Evolutionary conservation across 2,329 filamentous ascomycete species (phyloP), one percentile per base, ranked within the genome.

Genomic region (Pyricularia sp.): DNA sequence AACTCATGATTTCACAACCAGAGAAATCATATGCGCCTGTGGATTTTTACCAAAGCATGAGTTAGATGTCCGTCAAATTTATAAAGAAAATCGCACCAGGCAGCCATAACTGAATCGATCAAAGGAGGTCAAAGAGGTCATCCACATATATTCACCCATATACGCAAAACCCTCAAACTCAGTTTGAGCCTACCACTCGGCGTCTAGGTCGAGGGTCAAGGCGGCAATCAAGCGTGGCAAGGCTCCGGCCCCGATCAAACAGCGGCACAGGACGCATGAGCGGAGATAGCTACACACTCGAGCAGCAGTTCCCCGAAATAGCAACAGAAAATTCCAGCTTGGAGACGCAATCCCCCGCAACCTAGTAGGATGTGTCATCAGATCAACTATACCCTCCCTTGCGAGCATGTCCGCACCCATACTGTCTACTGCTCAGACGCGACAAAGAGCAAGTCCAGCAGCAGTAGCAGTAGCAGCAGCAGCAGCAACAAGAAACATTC

Each of bases 401-500:
- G 84, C 74, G 82, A 84, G 75, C 83, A 86, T 74, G 78, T 84
- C 72, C 78, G 78, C 70, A 82, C 79, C 20, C 76, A 80, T 69
- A 80, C 78, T 50, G 76, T 78, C 69, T 83, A 81, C 77, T 86
- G 83, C 71, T 71, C 78, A 17, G 77, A 80, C n/a, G 81, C 80
- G 7, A 74, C 26, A 58, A 69, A 63, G 58, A 42, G 65, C 23
- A 30, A 33, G 20, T 58, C 26, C 3, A 68, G 26, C 11, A 59
- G 65, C 28, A 36, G 55, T 30, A n/a, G 68, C 30, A 67, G 67
- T 25, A 68, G 58, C 64, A 58, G 65, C 64, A 63, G 36, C 20
- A 69, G 33, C 12, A 36, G 64, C 26, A 67, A 63, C 31, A 68
- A 36, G 59, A 65, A 63, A 23, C 25, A 63, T 17, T 63, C 58